These are phyloP conservation scores for Amniculicola lignicola DNA, from an alignment of 495 filamentous ascomycete species.

Conservation along the genomic window DNA sequence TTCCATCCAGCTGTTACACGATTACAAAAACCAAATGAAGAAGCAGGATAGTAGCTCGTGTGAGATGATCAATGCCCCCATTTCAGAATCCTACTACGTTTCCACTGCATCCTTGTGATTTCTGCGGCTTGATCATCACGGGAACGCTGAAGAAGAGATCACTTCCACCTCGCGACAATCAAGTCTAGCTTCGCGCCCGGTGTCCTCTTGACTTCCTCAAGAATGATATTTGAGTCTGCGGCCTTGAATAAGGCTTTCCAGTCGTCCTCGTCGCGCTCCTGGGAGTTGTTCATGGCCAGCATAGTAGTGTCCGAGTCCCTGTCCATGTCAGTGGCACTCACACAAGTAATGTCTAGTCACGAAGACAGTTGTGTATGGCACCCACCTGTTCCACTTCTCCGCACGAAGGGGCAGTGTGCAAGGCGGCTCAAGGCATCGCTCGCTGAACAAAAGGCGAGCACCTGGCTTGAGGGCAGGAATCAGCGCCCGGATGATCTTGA, in stretches of 20 bases:
- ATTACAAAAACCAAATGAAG: not conserved
- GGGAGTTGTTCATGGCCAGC: not conserved
- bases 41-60: conserved; percentile 7
- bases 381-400: not conserved
- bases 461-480: conserved; percentile 19
- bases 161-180: not conserved
- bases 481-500: conserved; percentile 16
- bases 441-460: conserved; percentile 3
- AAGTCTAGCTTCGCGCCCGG: not conserved
- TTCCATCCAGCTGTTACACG: conserved; percentile 4
- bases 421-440: not conserved
- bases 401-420: not conserved
- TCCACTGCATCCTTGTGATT: conserved; percentile 4
- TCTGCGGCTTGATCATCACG: conserved; percentile 15
- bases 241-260: not conserved
- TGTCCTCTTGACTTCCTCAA: not conserved
- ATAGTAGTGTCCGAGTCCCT: not conserved
- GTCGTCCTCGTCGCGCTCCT: not conserved
- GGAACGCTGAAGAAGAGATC: conserved; percentile 8
- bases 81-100: conserved; percentile 7
- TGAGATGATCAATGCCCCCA: conserved; percentile 9
- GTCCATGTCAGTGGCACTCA: not conserved
- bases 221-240: not conserved
- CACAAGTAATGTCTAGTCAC: not conserved
- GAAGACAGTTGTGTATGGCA: not conserved